Evolutionary conservation across 345 rosid species (phyloP), one percentile per base, ranked within the genome.

Genomic region (Gossypium bickii): DNA sequence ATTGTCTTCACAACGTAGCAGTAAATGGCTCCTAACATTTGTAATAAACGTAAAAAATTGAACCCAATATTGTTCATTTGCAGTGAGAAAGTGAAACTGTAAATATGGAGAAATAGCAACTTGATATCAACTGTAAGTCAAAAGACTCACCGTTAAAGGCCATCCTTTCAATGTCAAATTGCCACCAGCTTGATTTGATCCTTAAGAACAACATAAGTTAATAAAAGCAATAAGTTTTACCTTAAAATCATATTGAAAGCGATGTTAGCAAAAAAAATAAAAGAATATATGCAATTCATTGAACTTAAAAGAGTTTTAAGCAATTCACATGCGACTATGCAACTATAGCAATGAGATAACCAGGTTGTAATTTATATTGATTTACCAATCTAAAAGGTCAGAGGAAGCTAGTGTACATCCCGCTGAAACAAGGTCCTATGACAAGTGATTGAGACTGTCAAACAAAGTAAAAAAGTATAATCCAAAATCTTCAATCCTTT

Each of bases 111-210:
- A 48, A 70, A 71, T 29, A 52, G 48, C 51, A 41, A 43, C 1
- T 24, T 48, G 29, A 70, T 27, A 70, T 51, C 51, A 49, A 67
- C 9, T 44, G 12, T 66, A 18, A 16, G 25, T 44, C 18, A 49
- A 22, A 47, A 52, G 64, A 76, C 88, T 74, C 78, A 89, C 93
- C 0, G 90, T 81, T 65, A 89, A 78, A 71, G 93, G 93, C 93
- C 90, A 87, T 74, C 93, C 90, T 80, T 87, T 87, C 83, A 87
- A 71, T 47, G 93, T 79, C 84, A 87, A 83, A 76, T 76, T 84
- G 82, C 83, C 80, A 45, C 85, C 88, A 47, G 83, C 83, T 84
- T 83, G 93, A 79, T 77, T 83, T 67, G 85, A 74, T 56, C 89
- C 93, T 89, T 41, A 13, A 57, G 56, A 24, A 78, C 57, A 70